Evolutionary conservation across 2,329 filamentous ascomycete species (phyloP), one percentile per base, ranked within the genome.

Genomic region (Scedosporium boydii): DNA sequence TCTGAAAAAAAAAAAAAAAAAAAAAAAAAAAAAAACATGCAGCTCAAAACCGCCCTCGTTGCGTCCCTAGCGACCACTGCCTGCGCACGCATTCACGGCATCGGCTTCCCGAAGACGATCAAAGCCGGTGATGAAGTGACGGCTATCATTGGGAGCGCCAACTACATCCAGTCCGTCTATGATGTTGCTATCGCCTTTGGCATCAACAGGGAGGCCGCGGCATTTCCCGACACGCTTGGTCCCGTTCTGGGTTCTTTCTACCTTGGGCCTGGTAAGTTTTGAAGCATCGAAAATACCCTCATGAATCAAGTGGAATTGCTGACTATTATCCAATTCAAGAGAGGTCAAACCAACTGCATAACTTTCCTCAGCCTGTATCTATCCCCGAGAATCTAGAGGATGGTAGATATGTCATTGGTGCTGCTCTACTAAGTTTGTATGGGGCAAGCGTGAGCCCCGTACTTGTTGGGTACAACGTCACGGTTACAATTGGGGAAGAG

Each of bases 121-220:
- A 69, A 68, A 41, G 73, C 76, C 4, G 76, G 75, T 64, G 65
- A 69, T 38, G 67, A 70, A 53, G 74, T 78, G 69, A 67, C 70
- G 34, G 71, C 75, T 67, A 71, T 71, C 21, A 72, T 81, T 65
- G 56, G 71, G 51, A 75, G 73, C 53, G 69, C 74, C 58, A 72
- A 74, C 70, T 80, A 78, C 71, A 76, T 78, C 68, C 78, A 81
- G 68, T 62, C 70, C 60, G 74, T 78, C 34, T 68, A 72, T 65
- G 78, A 81, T 64, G 69, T 80, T 2, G 72, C 77, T 60, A 72
- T 80, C 9, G 76, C 74, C 29, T 78, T 78, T 65, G 78, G 78
- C 44, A 74, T 71, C 64, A 59, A 65, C 3, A 58, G 67, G 1
- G 67, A 65, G 7, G 63, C 66, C 1, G 72, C 66, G 4, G 46